These are phyloP conservation scores for Blastobotrys ciferrii DNA, from an alignment of 1,139 yeast species.

Conservation along the genomic window DNA sequence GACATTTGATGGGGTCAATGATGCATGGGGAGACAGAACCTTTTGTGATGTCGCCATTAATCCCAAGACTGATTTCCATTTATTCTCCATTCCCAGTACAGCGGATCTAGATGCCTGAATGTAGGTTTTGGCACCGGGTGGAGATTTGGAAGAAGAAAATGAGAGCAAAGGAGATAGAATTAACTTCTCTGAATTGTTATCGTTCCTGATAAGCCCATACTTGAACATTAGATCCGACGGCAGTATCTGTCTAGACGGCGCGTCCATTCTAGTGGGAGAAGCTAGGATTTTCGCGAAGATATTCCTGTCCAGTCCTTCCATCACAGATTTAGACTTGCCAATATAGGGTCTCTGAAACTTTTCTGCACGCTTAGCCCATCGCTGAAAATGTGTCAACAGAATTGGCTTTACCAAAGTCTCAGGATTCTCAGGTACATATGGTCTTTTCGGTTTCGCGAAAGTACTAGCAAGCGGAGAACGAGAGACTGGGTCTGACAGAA, in stretches of 20 bases:
- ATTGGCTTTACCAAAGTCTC: slow-evolving; percentile 19
- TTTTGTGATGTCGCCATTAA: slow-evolving; percentile 3
- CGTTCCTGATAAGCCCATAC: slow-evolving; percentile 26
- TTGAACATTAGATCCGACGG: slow-evolving; percentile 32
- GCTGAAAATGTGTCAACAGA: slow-evolving; percentile 23
- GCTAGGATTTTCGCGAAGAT: slow-evolving; percentile 33
- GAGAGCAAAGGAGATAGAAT: slow-evolving; percentile 13
- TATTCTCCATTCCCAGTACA: slow-evolving; percentile 9
- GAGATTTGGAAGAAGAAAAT: neutral
- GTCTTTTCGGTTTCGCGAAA: neutral
- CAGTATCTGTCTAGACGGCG: slow-evolving; percentile 23
- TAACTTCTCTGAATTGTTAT: slow-evolving; percentile 6
- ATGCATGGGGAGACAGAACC: neutral
- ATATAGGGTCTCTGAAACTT: neutral
- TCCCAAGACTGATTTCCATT: slow-evolving; percentile 1
- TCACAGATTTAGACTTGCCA: slow-evolving; percentile 2
- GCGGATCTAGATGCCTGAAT: slow-evolving; percentile 14
- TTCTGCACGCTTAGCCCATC: slow-evolving; percentile 21
- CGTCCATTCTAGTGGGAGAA: slow-evolving; percentile 33
- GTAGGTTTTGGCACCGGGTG: slow-evolving; percentile 18
- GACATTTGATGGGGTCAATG: neutral
- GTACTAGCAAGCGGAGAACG: neutral
- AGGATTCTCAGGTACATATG: slow-evolving; percentile 14
- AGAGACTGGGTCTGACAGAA: neutral
- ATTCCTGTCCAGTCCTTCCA: slow-evolving; percentile 23